phyloP scores from a whole-genome alignment of 352 stramenopile genomes.

The Phytopythium boreale region DNA sequence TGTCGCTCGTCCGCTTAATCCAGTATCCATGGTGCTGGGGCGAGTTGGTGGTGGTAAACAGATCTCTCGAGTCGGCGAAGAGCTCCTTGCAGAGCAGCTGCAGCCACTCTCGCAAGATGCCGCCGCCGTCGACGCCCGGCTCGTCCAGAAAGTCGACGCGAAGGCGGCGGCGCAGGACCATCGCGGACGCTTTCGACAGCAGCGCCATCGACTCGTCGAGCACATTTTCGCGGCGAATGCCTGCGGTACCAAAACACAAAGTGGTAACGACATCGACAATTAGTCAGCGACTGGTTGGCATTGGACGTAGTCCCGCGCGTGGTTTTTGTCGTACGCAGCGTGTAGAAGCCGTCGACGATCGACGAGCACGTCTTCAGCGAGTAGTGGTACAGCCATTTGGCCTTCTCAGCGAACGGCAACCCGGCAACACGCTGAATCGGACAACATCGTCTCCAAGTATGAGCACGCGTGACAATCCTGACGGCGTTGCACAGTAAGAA shows the following conservation, averaged over 20 bases:
- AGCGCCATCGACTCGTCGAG: constrained; percentile 68
- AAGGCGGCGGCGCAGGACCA: constrained; percentile 62
- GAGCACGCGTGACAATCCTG: neutral
- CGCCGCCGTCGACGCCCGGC: constrained; percentile 68
- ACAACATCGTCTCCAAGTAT: neutral
- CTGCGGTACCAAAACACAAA: constrained; percentile 16
- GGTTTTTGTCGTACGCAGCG: constrained; percentile 43
- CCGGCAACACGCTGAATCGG: constrained; percentile 28
- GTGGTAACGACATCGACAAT: neutral
- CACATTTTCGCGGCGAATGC: constrained; percentile 60
- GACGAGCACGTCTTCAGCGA: constrained; percentile 55
- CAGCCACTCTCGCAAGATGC: constrained; percentile 79
- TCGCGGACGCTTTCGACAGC: constrained; percentile 43
- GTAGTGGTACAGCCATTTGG: constrained; percentile 68
- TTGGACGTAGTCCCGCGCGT: neutral
- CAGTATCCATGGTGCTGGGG: constrained; percentile 54
- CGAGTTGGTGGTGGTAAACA: constrained; percentile 52
- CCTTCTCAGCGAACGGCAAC: constrained; percentile 56
- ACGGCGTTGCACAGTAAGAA: neutral
- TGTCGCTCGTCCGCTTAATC: constrained; percentile 37
- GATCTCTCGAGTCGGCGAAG: constrained; percentile 40
- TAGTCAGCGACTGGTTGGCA: neutral
- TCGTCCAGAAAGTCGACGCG: constrained; percentile 86
- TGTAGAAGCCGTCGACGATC: constrained; percentile 52
- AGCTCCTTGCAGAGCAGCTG: constrained; percentile 68